Evolutionary conservation across 257 asterid genomes (phyloP).

Genomic region (Solanum pimpinellifolium): DNA sequence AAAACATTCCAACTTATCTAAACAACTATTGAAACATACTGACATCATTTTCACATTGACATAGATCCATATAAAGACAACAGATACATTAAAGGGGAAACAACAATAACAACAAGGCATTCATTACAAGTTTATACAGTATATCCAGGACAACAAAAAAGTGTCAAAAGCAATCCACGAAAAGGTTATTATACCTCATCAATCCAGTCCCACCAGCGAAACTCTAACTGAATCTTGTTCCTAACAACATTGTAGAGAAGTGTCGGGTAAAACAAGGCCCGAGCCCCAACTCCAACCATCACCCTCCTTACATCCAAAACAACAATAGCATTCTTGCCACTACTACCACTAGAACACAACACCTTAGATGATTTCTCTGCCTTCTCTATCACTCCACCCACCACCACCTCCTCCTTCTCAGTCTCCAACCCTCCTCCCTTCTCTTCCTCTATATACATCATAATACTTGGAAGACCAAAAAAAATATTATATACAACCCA

Average conservation of each 20-base stretch:
- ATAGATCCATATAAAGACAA: neutral
- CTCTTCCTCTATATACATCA: conserved; percentile 42
- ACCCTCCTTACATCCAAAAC: conserved; percentile 26
- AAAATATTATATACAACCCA: neutral
- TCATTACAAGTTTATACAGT: neutral
- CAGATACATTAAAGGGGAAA: neutral
- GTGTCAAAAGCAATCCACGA: neutral
- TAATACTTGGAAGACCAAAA: neutral
- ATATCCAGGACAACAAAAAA: neutral
- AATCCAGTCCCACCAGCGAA: conserved; percentile 64
- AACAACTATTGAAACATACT: neutral
- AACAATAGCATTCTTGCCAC: neutral
- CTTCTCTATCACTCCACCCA: conserved; percentile 1
- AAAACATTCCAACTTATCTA: neutral
- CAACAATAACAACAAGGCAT: neutral
- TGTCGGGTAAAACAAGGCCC: conserved; percentile 45
- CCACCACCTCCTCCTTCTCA: conserved; percentile 10
- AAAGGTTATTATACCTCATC: conserved; percentile 29
- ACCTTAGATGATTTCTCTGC: neutral
- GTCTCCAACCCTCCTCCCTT: conserved; percentile 8
- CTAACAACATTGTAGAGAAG: conserved; percentile 44
- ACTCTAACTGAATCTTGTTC: conserved; percentile 38
- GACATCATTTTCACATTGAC: neutral
- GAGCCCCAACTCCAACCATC: conserved; percentile 38
- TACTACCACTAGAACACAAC: neutral